Evolutionary conservation across 116 monocot genomes (phyloP).

Genomic region (Papilionanthe hybrid): DNA sequence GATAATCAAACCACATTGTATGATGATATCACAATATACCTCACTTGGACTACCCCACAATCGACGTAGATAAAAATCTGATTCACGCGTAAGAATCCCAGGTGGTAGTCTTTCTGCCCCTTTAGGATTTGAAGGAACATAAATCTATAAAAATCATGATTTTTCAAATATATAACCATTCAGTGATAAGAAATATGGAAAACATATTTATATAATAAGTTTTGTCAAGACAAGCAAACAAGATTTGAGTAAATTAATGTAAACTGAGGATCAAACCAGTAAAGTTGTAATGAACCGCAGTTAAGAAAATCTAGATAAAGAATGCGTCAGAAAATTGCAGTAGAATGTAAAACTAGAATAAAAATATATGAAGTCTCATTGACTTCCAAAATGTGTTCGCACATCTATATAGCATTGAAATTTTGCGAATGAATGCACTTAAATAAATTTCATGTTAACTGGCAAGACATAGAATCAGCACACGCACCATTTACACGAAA

Average conservation of each 20-base stretch:
- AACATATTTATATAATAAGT: background rate
- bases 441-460: background rate
- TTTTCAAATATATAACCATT: background rate
- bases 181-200: background rate
- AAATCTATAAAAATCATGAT: slow-evolving; percentile 26
- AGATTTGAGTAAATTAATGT: background rate
- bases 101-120: slow-evolving; percentile 47
- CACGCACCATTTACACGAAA: background rate
- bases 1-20: too few relatives aligned
- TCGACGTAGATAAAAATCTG: slow-evolving; percentile 43
- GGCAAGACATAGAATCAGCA: background rate
- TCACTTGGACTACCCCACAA: slow-evolving; percentile 48
- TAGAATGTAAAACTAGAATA: background rate
- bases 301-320: background rate
- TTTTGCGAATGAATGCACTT: background rate
- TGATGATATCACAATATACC: slow-evolving; percentile 14
- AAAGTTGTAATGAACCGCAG: background rate
- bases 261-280: background rate
- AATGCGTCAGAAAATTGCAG: background rate
- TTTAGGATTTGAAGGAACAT: slow-evolving; percentile 47
- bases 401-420: background rate
- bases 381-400: background rate
- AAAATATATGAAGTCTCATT: background rate
- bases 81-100: slow-evolving; percentile 33
- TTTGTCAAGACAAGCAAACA: background rate